Base-by-base conservation (phyloP, 1,139 yeast genomes). In the Pneumocystis carinii region DNA sequence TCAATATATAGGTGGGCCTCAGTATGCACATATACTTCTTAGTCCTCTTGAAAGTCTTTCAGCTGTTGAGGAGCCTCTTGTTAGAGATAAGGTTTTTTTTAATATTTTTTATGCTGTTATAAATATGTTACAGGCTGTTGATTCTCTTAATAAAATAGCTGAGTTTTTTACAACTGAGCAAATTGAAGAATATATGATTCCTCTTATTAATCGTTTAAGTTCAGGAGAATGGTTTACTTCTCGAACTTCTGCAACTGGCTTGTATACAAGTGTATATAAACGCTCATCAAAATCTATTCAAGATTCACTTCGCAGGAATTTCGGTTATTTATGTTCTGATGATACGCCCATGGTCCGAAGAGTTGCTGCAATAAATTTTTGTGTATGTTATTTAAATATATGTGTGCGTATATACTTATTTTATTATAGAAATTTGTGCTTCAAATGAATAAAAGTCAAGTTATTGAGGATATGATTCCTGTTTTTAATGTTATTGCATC, bases 281-380 rank as follows among this genome's bases (percentile, higher is more conserved):
- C 81, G 85, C 68, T 86, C 87, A 17, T 75, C 80, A 66, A 78
- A 82, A 56, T 77, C 76, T 29, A 67, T 66, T 39, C 71, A 71
- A 59, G 79, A 79, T 62, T 85, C 84, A 62, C 78, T 92, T 66
- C 79, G 90, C 67, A 79, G 80, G 59, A 74, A 85, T 64, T 90
- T 86, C 73, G 78, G 83, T 67, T 86, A 84, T 69, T 78, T 92
- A 68, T 82, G 88, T 62, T 81, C 82, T 67, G 98, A 94, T 74
- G 98, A 94, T 67, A 89, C 96, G 32, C 99, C 99, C 65, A 90
- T 94, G 97, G 98, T 92, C 48, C 84, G 97, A 75, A 84, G 97
- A 72, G 86, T 96, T 19, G 95, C 97, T 19, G 97, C 96, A 10
- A 82, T 84, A 59, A 83, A 86, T 72, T 80, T 92, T 97, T 1